Conservation (phyloP, 352 stramenopile genomes). For the Pythium phragmiticola region DNA sequence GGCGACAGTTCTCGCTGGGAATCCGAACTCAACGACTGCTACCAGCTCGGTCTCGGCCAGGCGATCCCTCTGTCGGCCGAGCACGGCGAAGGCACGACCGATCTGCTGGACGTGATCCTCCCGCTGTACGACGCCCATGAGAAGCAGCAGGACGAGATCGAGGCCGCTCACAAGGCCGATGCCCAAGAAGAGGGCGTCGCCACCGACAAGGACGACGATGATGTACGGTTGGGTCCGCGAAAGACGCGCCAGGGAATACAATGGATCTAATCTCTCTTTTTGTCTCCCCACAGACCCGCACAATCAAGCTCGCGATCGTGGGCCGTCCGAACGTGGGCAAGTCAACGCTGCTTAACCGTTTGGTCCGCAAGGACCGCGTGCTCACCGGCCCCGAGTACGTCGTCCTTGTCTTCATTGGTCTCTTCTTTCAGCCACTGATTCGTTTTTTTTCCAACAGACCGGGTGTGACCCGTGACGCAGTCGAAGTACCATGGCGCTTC, state of each 20-base stretch:
- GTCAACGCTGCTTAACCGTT: slow-evolving; percentile 80
- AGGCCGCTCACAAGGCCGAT: slow-evolving; percentile 17
- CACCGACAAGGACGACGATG: slow-evolving; percentile 42
- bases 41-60: slow-evolving; percentile 63
- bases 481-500: slow-evolving; percentile 82
- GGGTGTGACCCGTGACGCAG: slow-evolving; percentile 78
- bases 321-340: slow-evolving; percentile 79
- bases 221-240: slow-evolving; percentile 36
- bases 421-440: neutral
- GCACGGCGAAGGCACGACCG: slow-evolving; percentile 70
- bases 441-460: slow-evolving; percentile 32
- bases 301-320: slow-evolving; percentile 79
- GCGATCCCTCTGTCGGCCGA: slow-evolving; percentile 75
- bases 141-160: slow-evolving; percentile 41
- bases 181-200: slow-evolving; percentile 20
- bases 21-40: slow-evolving; percentile 72
- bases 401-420: neutral
- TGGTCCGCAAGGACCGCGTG: slow-evolving; percentile 78
- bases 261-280: neutral
- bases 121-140: slow-evolving; percentile 68
- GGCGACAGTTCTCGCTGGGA: slow-evolving; percentile 68
- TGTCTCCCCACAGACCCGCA: slow-evolving; percentile 36
- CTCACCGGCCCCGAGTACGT: slow-evolving; percentile 73
- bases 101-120: slow-evolving; percentile 71
- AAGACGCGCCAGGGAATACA: no score